These are phyloP conservation scores for Boletus sp. DNA, from an alignment of 768 basidiomycete genomes.

Conservation along the genomic window DNA sequence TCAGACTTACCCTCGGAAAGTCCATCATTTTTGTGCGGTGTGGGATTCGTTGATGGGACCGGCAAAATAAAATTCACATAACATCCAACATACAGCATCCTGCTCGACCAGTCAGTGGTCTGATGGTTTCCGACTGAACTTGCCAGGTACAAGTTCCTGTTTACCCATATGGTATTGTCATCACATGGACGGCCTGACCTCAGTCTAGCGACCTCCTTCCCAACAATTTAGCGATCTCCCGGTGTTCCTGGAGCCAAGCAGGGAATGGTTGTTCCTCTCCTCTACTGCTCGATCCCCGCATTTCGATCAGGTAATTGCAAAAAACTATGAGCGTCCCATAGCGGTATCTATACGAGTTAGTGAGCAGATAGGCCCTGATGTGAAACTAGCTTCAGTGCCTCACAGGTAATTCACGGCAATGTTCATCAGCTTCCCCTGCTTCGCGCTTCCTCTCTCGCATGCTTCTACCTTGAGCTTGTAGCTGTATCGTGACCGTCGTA, in stretches of 20 bases:
- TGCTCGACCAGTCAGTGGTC: background rate
- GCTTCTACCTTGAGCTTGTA: slow-evolving; percentile 91
- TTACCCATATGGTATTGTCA: background rate
- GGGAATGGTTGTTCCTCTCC: slow-evolving; percentile 58
- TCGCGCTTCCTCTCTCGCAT: slow-evolving; percentile 71
- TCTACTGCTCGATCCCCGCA: slow-evolving; percentile 37
- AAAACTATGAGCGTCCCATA: slow-evolving; percentile 93
- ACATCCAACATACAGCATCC: background rate
- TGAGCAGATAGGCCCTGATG: slow-evolving; percentile 7
- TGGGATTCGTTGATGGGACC: background rate
- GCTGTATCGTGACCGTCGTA: slow-evolving; percentile 39
- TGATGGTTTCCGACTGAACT: background rate
- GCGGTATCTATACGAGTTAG: slow-evolving; percentile 51
- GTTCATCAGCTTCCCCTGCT: slow-evolving; percentile 69
- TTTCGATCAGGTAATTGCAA: slow-evolving; percentile 90
- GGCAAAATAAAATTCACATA: background rate
- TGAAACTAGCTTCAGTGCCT: slow-evolving; percentile 22
- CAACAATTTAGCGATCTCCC: slow-evolving; percentile 79
- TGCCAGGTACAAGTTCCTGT: slow-evolving; percentile 3
- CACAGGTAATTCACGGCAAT: slow-evolving; percentile 89
- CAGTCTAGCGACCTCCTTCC: slow-evolving; percentile 68
- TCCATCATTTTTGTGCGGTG: too few species aligned
- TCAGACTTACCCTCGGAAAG: background rate
- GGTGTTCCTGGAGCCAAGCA: slow-evolving; percentile 75
- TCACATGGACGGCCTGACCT: slow-evolving; percentile 1